Conservation (phyloP, 2,329 filamentous ascomycete species). For the Ophiostoma angusticollis region DNA sequence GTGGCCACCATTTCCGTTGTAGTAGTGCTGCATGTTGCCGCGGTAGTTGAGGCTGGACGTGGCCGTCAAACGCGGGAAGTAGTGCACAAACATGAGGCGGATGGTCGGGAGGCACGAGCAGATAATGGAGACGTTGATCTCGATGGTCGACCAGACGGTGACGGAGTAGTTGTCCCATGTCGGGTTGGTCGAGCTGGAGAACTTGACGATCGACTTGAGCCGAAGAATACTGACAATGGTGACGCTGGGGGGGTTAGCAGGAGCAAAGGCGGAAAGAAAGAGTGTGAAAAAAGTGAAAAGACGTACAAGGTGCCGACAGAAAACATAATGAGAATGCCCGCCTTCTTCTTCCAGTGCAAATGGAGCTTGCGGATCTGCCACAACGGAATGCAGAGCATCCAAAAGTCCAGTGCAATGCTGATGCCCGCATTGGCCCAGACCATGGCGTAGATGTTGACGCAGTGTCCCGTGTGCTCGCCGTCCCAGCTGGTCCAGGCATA, state of each 20-base stretch:
- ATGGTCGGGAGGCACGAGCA: conserved; percentile 23
- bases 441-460: conserved; percentile 35
- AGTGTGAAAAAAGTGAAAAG: not conserved
- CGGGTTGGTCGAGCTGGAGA: conserved; percentile 20
- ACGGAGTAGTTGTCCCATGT: conserved; percentile 22
- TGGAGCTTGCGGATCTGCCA: conserved; percentile 27
- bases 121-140: conserved; percentile 23
- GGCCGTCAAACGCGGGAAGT: conserved; percentile 16
- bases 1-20: not conserved
- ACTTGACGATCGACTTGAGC: conserved; percentile 19
- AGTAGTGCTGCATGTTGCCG: conserved; percentile 4
- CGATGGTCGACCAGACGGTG: conserved; percentile 22
- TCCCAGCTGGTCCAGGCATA: conserved; percentile 44
- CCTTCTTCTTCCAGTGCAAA: conserved; percentile 35
- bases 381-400: conserved; percentile 40
- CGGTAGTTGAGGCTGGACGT: conserved; percentile 6
- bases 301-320: conserved; percentile 28
- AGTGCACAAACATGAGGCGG: conserved; percentile 18
- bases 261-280: not conserved
- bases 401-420: conserved; percentile 38
- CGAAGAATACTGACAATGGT: conserved; percentile 22
- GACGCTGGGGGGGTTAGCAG: conserved; percentile 14
- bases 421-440: conserved; percentile 39
- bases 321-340: conserved; percentile 33
- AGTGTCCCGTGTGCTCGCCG: conserved; percentile 31